Evolutionary conservation across 2,329 filamentous ascomycete species (phyloP), one percentile per base, ranked within the genome.

Genomic region (Aspergillus nomiae): DNA sequence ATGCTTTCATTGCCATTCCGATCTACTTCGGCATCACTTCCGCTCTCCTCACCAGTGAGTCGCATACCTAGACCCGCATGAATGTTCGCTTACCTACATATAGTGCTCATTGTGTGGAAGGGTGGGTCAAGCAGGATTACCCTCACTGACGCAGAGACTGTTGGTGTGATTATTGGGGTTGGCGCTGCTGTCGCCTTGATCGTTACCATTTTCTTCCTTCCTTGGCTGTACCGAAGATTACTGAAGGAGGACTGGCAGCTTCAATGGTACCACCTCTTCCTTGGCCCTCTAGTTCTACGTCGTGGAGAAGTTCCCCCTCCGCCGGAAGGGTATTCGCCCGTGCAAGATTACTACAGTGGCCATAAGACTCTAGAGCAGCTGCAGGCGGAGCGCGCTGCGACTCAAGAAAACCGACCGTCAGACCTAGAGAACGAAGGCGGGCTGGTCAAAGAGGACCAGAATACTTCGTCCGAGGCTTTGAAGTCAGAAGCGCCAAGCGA

Each of bases 61-160:
- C n/a, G 7, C 36, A 4, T 5, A 9, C 11, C n/a, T n/a, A 3
- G 10, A 26, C 24, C 6, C 12, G 19, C 26, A 50, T 16, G 3
- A 2, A 3, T 30, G 5, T 4, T 51, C n/a, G 19, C 43, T 41
- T 30, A 64, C 36, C n/a, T 8, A 3, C 16, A 10, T 6, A 16
- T 32, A 67, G 65, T 68, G 66, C 63, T 68, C n/a, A 68, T 68
- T 21, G 66, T 68, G 12, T 68, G 66, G 66, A 68, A 68, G 61
- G 66, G 66, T 19, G 66, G 66, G 11, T 60, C 51, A 3, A 64
- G 59, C 51, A 58, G 63, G 53, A 68, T 68, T 55, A 43, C 41
- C 5, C 66, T 68, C n/a, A 65, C 51, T 3, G 51, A 36, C 7
- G 46, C 30, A 10, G 61, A 65, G 56, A 64, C 59, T 4, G 61